Evolutionary conservation across 2,329 filamentous ascomycete genomes (phyloP), one percentile per base, ranked within the genome.

Genomic region (Aspergillus luchuensis): DNA sequence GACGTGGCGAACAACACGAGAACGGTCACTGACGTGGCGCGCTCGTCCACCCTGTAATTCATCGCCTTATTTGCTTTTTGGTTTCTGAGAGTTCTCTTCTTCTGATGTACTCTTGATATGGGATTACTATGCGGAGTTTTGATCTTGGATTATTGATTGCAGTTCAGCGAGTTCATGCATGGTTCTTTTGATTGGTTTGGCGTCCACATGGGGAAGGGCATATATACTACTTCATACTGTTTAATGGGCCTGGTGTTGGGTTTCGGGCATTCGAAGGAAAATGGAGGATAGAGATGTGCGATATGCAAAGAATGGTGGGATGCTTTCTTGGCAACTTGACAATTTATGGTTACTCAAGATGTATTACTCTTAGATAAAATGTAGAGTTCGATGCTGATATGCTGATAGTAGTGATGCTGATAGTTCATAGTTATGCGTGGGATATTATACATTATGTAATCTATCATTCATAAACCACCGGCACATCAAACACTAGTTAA

Each of bases 1-100:
- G 66, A 66, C 55, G 63, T 63, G 63, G 66, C 57, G 33, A 63
- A 49, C 19, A 48, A 41, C 54, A 30, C 33, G 43, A 55, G 30
- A 21, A 43, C n/a, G 28, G 56, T 56, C 23, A 19, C 52, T 62
- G 60, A 64, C 54, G 53, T 62, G 55, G 57, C 63, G 51, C 38
- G 56, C 28, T 54, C 39, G 17, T 45, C 55, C 28, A 50, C 17
- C 4, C 13, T 23, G 41, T 45, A 19, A 45, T 11, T 11, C 17
- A 21, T 21, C 8, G 41, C 41, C 17, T 21, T 45, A 25, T 36
- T 47, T 30, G 23, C 21, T 11, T 30, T 30, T 4, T 10, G 10
- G 28, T 30, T 30, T 11, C 5, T 28, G 25, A 28, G 25, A 8
- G 25, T 11, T 25, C 23, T 50, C 13, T 30, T 43, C 51, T 41